Base-by-base conservation (phyloP, 257 asterid genomes). In the Jaltomata sinuosa region DNA sequence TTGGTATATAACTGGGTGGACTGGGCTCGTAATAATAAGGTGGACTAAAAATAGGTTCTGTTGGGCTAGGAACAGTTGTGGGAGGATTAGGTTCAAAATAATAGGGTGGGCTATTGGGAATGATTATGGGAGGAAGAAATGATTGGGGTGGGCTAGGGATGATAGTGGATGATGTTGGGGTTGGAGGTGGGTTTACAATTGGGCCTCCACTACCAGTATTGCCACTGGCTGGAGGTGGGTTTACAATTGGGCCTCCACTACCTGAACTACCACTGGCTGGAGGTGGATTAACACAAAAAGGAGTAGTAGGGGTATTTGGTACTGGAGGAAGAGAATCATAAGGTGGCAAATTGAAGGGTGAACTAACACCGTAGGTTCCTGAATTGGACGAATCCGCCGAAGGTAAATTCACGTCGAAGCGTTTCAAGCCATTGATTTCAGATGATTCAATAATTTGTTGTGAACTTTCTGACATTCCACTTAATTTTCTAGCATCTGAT, bases 291-390 rank as follows among this genome's bases (percentile, higher is more conserved):
- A 88, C 54, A 61, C 98, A 94, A 27, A 59, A 91, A 25, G 97
- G 96, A 87, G 98, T 31, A 87, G 98, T 31, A 29, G 72, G 95
- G 85, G 90, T 36, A 45, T 87, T 87, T 22, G 97, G 86, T 47
- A 90, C 78, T 0, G 99, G 99, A n/a, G 98, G 88, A 1, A 93
- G 95, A 11, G 98, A 94, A 40, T 94, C 97, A 50, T 79, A 94
- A 27, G 99, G 99, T 71, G 98, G 93, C 42, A 92, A 49, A 67
- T 94, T 89, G 89, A 91, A 90, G 10, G 99, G 98, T 27, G 99
- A 92, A 62, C 95, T 89, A 15, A 93, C 87, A 29, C 62, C 83
- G 19, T 91, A 94, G 10, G 94, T 89, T 31, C 85, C 87, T 57
- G 99, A 87, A 53, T 79, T 25, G 52, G 95, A 76, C 40, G 85